Evolutionary conservation across 805 yeast genomes (phyloP).

Genomic region (Saccharomycopsis lassenensis): DNA sequence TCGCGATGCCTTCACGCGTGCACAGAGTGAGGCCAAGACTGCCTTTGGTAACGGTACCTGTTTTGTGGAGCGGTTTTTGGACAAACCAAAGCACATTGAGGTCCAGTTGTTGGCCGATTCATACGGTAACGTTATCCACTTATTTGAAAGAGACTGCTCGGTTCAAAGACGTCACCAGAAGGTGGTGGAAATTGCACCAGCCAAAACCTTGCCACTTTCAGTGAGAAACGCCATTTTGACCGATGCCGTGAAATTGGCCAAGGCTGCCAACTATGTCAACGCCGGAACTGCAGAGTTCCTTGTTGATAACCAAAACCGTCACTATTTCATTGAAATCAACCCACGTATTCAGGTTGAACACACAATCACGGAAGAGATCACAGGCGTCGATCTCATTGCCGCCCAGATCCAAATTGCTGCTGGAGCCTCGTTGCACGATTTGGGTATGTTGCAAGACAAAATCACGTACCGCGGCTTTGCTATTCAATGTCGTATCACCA

Average conservation of each 20-base stretch:
- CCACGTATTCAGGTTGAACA: slow-evolving; percentile 98
- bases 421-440: slow-evolving; percentile 86
- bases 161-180: slow-evolving; percentile 99
- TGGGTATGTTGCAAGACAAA: slow-evolving; percentile 88
- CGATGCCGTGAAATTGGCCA: slow-evolving; percentile 91
- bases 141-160: slow-evolving; percentile 98
- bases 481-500: slow-evolving; percentile 97
- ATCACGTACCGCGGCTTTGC: slow-evolving; percentile 96
- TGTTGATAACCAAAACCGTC: slow-evolving; percentile 88
- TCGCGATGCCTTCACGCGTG: slow-evolving; percentile 85
- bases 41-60: slow-evolving; percentile 99
- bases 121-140: slow-evolving; percentile 89
- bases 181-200: slow-evolving; percentile 98
- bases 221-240: slow-evolving; percentile 88
- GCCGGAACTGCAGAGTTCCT: slow-evolving; percentile 99
- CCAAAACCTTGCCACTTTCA: slow-evolving; percentile 69
- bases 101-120: slow-evolving; percentile 91
- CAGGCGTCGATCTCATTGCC: slow-evolving; percentile 95
- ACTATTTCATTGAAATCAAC: slow-evolving; percentile 94
- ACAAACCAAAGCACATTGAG: slow-evolving; percentile 95
- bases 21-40: slow-evolving; percentile 85
- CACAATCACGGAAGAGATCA: slow-evolving; percentile 96
- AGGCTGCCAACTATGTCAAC: slow-evolving; percentile 79
- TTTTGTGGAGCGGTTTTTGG: slow-evolving; percentile 90
- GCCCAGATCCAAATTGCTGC: slow-evolving; percentile 99